Evolutionary conservation across 1,284 basidiomycete genomes (phyloP), one percentile per base, ranked within the genome.

Genomic region (Meira miltonrushii): DNA sequence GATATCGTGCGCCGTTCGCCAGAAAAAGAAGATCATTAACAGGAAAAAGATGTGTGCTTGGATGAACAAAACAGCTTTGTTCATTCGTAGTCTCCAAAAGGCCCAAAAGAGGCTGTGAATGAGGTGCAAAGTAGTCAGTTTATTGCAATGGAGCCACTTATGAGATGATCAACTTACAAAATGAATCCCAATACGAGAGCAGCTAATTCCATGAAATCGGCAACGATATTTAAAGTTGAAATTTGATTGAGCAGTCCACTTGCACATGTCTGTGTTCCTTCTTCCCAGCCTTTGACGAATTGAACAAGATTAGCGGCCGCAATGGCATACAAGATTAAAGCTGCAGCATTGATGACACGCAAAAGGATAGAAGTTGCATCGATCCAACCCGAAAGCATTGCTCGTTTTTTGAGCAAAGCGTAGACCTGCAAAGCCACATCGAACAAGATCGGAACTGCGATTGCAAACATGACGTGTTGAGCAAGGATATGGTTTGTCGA

Each of bases 1-100:
- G 25, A 54, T 28, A 28, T 54, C 53, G 38, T 54, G 53, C 8
- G 23, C 40, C 10, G 19, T 23, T 23, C 37, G 28, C 59, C 52
- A 5, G 58, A 65, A 13, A 56, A 67, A 25, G 60, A 58, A 1
- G 56, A 58, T 10, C 12, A 59, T 19, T 23, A 53, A 1, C 56
- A 66, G 37, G 44, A 37, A 17, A 33, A 33, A 33, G 8, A 33
- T 33, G 8, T 33, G 28, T 8, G 28, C 28, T 33, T 39, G 54
- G 13, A 38, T 28, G 39, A 47, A 0, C 19, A 56, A 41, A 48
- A 49, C 23, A 23, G 1, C 17, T 33, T 43, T 51, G 11, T 55
- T 17, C 43, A 40, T 54, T 23, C 53, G 53, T n/a, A 43, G 53
- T 15, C 39, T 37, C 53, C 39, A 40, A 19, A 11, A 39, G 6